Conservation (phyloP, 805 yeast genomes). For the Barnettozyma siamensis region DNA sequence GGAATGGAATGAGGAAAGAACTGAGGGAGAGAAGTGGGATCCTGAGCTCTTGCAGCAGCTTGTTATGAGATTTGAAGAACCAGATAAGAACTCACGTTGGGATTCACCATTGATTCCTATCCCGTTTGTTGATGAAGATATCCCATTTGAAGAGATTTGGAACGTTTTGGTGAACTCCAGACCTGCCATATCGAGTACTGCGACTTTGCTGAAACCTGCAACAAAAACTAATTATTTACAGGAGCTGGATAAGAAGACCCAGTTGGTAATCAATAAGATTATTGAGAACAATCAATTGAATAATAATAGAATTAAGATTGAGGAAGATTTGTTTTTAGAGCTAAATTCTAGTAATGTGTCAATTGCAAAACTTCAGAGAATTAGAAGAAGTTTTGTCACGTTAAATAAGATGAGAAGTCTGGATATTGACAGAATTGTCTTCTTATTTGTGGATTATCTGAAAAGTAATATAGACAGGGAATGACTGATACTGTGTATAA, state of each 20-base stretch:
- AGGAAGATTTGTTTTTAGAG: constrained; percentile 42
- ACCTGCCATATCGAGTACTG: constrained; percentile 74
- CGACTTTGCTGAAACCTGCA: constrained; percentile 79
- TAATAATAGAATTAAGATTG: constrained; percentile 34
- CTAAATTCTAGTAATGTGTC: constrained; percentile 61
- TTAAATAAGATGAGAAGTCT: constrained; percentile 75
- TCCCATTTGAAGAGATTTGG: constrained; percentile 68
- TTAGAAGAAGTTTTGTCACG: constrained; percentile 76
- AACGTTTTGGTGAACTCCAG: constrained; percentile 45
- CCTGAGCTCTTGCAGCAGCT: constrained; percentile 58
- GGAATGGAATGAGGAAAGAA: constrained; percentile 48
- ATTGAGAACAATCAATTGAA: constrained; percentile 55
- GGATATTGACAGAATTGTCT: constrained; percentile 60
- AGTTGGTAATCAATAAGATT: constrained; percentile 54
- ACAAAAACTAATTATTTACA: constrained; percentile 70
- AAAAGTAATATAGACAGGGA: constrained; percentile 42
- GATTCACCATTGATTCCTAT: constrained; percentile 85
- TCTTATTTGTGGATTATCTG: constrained; percentile 74
- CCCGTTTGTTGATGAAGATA: constrained; percentile 42
- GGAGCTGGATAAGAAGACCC: constrained; percentile 69
- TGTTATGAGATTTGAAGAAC: constrained; percentile 88
- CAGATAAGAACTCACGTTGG: constrained; percentile 82
- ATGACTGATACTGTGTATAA: background rate
- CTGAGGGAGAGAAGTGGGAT: constrained; percentile 48
- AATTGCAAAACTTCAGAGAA: constrained; percentile 74